Evolutionary conservation across 164 flowering plant genomes (phyloP).

Genomic region (Tinospora cordifolia): DNA sequence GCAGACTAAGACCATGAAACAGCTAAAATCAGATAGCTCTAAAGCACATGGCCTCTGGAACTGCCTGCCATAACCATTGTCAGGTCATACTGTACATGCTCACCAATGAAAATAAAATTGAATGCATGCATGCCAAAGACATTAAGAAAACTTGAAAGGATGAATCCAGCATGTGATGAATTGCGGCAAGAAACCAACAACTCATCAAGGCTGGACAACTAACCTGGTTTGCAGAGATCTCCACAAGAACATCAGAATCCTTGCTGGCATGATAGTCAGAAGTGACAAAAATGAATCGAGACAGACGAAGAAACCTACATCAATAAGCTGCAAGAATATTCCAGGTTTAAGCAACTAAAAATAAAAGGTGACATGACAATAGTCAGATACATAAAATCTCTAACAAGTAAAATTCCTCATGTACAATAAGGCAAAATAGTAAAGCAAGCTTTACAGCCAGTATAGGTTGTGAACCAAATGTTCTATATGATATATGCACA

Average conservation of each 20-base stretch:
- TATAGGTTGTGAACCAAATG: background rate
- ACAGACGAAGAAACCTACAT: slow-evolving; percentile 92
- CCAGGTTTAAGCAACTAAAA: slow-evolving; percentile 7
- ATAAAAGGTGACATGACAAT: background rate
- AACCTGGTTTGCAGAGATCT: slow-evolving; percentile 63
- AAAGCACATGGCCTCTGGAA: slow-evolving; percentile 73
- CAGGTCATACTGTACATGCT: slow-evolving; percentile 30
- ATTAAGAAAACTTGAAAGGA: background rate
- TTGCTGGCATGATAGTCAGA: slow-evolving; percentile 88
- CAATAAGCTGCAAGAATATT: slow-evolving; percentile 70
- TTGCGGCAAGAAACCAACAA: background rate
- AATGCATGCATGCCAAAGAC: background rate
- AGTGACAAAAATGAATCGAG: slow-evolving; percentile 84
- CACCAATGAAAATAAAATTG: background rate
- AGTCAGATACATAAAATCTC: background rate
- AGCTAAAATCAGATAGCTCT: slow-evolving; percentile 81
- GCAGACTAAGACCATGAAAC: slow-evolving; percentile 58
- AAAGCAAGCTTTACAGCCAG: slow-evolving; percentile 3
- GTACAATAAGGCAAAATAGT: background rate
- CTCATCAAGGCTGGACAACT: slow-evolving; percentile 8
- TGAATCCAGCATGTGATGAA: background rate
- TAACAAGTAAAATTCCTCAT: background rate
- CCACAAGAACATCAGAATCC: slow-evolving; percentile 55
- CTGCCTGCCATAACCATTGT: slow-evolving; percentile 75
- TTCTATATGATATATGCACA: background rate